phyloP scores from a whole-genome alignment of 345 rosid species.

The Aquilaria malaccensis region DNA sequence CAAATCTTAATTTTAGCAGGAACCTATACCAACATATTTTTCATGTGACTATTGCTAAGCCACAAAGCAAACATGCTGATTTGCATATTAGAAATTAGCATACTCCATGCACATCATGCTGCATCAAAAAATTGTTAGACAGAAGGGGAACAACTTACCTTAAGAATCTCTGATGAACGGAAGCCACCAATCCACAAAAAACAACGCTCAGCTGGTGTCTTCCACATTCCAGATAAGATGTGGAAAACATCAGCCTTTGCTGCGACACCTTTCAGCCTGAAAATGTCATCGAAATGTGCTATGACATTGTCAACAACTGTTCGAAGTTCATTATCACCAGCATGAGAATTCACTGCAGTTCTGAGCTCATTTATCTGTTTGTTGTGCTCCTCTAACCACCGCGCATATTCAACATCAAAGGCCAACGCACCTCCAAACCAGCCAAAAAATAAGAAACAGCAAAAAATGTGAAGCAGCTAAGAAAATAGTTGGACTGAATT shows the following conservation, averaged over 20 bases:
- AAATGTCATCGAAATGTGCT: constrained; percentile 70
- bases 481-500: not conserved
- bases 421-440: constrained; percentile 67
- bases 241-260: constrained; percentile 95
- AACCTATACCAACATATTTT: not conserved
- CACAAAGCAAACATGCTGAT: not conserved
- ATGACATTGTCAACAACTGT: constrained; percentile 56
- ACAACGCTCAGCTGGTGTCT: constrained; percentile 94
- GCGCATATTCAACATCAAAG: constrained; percentile 77
- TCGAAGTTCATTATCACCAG: constrained; percentile 84
- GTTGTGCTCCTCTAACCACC: constrained; percentile 89
- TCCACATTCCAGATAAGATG: constrained; percentile 95
- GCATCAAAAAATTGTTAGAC: not conserved
- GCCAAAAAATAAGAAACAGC: not conserved
- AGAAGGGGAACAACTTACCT: constrained; percentile 28
- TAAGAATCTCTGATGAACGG: constrained; percentile 89
- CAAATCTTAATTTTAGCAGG: not conserved
- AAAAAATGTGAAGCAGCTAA: not conserved
- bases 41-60: not conserved
- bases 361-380: constrained; percentile 68
- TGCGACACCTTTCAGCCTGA: constrained; percentile 69
- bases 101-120: not conserved
- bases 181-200: constrained; percentile 96
- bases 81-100: not conserved
- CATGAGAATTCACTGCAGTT: constrained; percentile 83